Conservation (phyloP, 2,329 filamentous ascomycete species). For the Clonostachys chloroleuca region DNA sequence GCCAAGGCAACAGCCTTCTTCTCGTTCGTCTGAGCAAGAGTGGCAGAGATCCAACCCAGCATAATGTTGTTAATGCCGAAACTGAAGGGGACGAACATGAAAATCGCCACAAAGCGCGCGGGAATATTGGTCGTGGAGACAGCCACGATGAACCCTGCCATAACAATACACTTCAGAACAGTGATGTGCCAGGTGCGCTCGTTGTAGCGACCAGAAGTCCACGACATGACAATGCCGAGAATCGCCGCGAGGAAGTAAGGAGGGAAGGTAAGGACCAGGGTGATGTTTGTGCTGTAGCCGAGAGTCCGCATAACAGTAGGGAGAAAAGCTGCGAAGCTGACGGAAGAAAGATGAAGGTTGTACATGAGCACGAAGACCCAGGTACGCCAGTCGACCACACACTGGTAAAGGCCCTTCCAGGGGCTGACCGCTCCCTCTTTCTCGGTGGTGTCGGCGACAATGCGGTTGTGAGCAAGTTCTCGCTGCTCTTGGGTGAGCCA, state of each 20-base stretch:
- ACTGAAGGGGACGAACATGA: constrained; percentile 25
- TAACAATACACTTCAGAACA: constrained; percentile 29
- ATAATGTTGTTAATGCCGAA: constrained; percentile 8
- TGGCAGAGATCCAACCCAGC: constrained; percentile 7
- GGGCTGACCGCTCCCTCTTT: constrained; percentile 4
- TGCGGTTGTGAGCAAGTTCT: constrained; percentile 25
- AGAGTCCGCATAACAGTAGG: constrained; percentile 39
- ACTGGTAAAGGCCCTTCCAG: neutral
- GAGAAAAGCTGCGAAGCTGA: constrained; percentile 37
- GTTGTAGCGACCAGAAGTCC: constrained; percentile 41
- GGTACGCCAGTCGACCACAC: constrained; percentile 33
- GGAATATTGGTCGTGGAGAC: constrained; percentile 27
- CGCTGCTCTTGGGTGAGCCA: constrained; percentile 32
- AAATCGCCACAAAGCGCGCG: constrained; percentile 28
- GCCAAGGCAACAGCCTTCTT: constrained; percentile 10
- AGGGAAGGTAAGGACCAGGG: constrained; percentile 45
- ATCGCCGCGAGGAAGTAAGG: constrained; percentile 45
- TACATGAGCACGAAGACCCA: constrained; percentile 40
- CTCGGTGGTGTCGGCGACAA: constrained; percentile 32
- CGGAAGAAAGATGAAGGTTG: constrained; percentile 34
- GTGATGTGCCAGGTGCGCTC: constrained; percentile 47
- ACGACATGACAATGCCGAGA: constrained; percentile 38
- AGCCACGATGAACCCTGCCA: constrained; percentile 35
- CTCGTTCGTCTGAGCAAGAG: constrained; percentile 9
- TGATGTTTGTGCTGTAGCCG: constrained; percentile 41